A percentile compares a stretch with the other conserved stretches of the same genome.
Conservation (phyloP, 164 flowering plant genomes). For the Annona cherimola region DNA sequence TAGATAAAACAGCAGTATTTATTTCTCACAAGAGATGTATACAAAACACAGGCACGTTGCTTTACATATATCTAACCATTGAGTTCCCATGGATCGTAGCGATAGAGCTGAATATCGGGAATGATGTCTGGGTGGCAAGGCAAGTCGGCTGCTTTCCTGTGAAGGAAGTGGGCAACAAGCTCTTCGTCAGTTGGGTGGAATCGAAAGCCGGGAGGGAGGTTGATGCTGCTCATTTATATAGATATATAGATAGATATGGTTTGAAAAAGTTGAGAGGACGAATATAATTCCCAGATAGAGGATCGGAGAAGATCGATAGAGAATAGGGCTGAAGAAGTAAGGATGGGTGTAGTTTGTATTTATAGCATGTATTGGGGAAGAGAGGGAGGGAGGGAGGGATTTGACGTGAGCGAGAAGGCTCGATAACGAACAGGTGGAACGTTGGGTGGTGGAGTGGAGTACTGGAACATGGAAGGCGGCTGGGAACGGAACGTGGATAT, state of each 20-base stretch:
- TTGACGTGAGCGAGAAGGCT: slow-evolving; percentile 12
- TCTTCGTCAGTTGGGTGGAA: slow-evolving; percentile 83
- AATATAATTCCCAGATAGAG: neutral
- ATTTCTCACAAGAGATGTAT: neutral
- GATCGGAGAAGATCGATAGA: neutral
- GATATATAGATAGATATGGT: slow-evolving; percentile 5
- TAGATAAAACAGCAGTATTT: neutral
- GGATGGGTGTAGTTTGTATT: slow-evolving; percentile 11
- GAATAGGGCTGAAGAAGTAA: neutral
- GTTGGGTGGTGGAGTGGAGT: slow-evolving; percentile 4
- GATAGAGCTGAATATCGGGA: slow-evolving; percentile 70
- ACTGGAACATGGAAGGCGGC: neutral
- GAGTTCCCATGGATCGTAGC: slow-evolving; percentile 89
- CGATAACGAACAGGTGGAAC: slow-evolving; percentile 5
- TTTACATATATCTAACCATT: slow-evolving; percentile 34
- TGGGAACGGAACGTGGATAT: slow-evolving; percentile 3
- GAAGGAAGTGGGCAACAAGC: slow-evolving; percentile 75
- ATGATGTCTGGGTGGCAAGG: slow-evolving; percentile 73
- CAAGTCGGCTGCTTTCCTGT: slow-evolving; percentile 52
- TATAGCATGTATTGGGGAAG: slow-evolving; percentile 15
- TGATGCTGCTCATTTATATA: slow-evolving; percentile 12
- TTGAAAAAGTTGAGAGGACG: neutral
- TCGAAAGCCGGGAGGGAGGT: slow-evolving; percentile 80
- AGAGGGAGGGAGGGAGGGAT: slow-evolving; percentile 1
- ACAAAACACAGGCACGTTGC: neutral